A percentile compares a stretch with the other conserved stretches of the same genome.
phyloP scores from a whole-genome alignment of 176 grass and related monocot genomes.

The Phragmites australis region DNA sequence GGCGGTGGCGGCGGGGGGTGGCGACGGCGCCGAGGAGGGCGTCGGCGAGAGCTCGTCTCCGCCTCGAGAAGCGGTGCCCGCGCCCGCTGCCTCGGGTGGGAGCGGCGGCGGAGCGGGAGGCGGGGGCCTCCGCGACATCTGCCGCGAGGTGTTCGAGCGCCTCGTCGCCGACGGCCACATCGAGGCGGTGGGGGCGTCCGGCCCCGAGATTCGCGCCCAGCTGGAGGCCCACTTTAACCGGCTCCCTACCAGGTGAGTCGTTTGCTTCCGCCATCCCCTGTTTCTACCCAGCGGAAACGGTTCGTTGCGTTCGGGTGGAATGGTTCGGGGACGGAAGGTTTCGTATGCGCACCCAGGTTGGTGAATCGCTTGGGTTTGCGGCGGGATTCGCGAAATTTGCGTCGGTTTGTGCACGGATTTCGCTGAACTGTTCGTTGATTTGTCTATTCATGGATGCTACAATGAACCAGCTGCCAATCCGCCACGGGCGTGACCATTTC shows the following conservation, averaged over 20 bases:
- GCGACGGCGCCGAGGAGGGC: constrained; percentile 62
- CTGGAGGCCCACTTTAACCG: constrained; percentile 58
- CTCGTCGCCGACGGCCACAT: constrained; percentile 58
- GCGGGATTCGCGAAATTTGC: neutral
- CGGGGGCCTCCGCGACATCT: constrained; percentile 15
- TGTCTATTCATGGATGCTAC: neutral
- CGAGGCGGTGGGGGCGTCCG: constrained; percentile 36
- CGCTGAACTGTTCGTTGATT: neutral
- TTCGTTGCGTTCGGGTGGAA: neutral
- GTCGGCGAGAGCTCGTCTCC: constrained; percentile 74
- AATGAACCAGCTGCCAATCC: neutral
- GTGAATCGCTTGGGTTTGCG: neutral
- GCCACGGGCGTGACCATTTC: neutral
- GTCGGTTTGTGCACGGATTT: neutral
- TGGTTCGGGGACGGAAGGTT: neutral
- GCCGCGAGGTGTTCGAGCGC: constrained; percentile 57
- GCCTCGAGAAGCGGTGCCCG: constrained; percentile 23
- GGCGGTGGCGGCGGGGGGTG: neutral
- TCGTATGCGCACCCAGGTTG: neutral
- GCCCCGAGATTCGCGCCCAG: constrained; percentile 42
- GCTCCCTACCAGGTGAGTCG: constrained; percentile 55
- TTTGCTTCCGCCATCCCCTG: neutral
- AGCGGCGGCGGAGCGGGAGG: neutral
- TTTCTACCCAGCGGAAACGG: neutral
- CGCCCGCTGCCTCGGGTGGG: neutral